phyloP scores from a whole-genome alignment of 257 asterid genomes.

The Gentiana dahurica region DNA sequence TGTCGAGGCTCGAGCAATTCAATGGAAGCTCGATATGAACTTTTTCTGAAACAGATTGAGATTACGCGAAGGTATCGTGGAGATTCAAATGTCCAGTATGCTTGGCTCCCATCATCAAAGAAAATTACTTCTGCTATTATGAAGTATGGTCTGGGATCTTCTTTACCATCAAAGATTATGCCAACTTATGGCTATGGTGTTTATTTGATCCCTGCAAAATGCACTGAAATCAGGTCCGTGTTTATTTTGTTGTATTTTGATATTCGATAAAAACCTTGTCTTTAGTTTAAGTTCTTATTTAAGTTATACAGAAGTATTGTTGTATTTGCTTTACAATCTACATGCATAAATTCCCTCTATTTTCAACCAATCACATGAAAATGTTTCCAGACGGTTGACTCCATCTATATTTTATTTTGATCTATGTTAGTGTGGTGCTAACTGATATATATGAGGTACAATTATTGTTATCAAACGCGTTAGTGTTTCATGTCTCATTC shows the following conservation, averaged over 20 bases:
- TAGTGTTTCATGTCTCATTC: too few relatives aligned
- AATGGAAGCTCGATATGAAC: conserved; percentile 47
- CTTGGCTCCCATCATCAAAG: conserved; percentile 84
- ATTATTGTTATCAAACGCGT: too few relatives aligned
- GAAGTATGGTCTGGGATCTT: conserved; percentile 55
- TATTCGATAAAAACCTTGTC: too few relatives aligned
- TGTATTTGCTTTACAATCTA: background rate
- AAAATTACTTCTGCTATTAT: conserved; percentile 31
- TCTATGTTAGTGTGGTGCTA: too few relatives aligned
- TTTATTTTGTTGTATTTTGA: conserved; percentile 7
- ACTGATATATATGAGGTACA: too few relatives aligned
- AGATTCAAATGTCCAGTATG: conserved; percentile 55
- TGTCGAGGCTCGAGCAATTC: conserved; percentile 24
- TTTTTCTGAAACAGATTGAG: conserved; percentile 66
- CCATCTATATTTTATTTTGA: too few relatives aligned
- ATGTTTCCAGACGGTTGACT: too few relatives aligned
- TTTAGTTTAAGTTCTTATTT: too few relatives aligned
- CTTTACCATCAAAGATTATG: conserved; percentile 24
- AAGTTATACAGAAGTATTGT: background rate
- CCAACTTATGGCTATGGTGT: conserved; percentile 44
- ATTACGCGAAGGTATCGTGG: conserved; percentile 58
- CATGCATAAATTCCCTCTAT: too few relatives aligned
- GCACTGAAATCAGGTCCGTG: conserved; percentile 59
- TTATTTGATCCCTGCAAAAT: conserved; percentile 66
- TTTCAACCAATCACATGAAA: too few relatives aligned